These are phyloP conservation scores for Maudiozyma pseudohumilis DNA, from an alignment of 805 yeast genomes.

Conservation along the genomic window DNA sequence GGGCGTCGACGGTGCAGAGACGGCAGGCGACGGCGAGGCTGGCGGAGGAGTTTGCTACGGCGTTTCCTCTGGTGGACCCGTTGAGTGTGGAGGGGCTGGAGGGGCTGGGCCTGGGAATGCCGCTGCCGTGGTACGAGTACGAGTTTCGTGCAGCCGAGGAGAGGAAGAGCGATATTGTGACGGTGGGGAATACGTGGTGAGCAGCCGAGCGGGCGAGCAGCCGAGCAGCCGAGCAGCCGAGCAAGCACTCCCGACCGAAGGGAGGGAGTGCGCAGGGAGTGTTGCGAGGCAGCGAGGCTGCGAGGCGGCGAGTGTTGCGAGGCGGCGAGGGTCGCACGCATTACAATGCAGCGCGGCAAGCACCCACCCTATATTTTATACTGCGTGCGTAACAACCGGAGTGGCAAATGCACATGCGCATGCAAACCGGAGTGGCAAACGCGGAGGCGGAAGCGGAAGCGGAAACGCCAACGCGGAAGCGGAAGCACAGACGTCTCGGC, in stretches of 20 bases:
- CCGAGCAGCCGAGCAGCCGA: constrained; percentile 6
- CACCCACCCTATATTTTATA: too few relatives aligned
- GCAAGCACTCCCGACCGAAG: background rate
- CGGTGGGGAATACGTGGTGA: constrained; percentile 22
- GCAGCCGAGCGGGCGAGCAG: constrained; percentile 7
- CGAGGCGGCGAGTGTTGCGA: background rate
- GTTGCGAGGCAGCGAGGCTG: background rate
- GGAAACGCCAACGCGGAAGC: too few relatives aligned
- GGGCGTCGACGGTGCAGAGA: constrained; percentile 16
- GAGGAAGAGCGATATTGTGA: constrained; percentile 10
- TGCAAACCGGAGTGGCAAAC: too few relatives aligned
- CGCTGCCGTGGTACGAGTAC: constrained; percentile 8
- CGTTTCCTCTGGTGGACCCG: constrained; percentile 11
- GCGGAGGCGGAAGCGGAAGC: too few relatives aligned
- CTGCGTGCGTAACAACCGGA: too few relatives aligned
- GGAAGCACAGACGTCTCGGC: too few relatives aligned
- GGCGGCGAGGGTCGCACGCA: background rate
- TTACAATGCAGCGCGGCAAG: background rate
- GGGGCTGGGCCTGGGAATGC: background rate
- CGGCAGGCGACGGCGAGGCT: constrained; percentile 12
- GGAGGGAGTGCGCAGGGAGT: background rate
- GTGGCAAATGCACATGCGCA: too few relatives aligned
- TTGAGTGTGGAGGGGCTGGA: constrained; percentile 1
- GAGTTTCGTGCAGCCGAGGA: constrained; percentile 15
- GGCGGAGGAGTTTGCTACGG: constrained; percentile 8